These are phyloP conservation scores for Fusarium chlamydosporum DNA, from an alignment of 2,329 filamentous ascomycete species.

Conservation along the genomic window DNA sequence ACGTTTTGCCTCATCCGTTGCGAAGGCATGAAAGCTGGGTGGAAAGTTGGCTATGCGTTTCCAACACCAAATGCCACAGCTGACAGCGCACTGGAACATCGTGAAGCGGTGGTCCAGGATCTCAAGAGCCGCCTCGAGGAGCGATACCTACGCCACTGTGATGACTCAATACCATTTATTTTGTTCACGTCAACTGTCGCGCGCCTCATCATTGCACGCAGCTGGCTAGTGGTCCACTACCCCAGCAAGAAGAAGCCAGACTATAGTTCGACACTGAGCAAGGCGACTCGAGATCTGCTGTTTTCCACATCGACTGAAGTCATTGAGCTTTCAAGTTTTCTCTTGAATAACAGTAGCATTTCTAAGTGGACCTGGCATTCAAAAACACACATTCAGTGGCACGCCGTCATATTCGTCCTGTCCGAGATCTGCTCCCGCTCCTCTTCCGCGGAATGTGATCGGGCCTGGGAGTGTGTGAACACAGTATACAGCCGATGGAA, in stretches of 20 bases:
- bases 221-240: not conserved
- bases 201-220: not conserved
- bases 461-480: no score
- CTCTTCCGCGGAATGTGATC: no score
- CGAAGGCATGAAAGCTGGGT: not conserved
- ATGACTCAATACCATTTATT: not conserved
- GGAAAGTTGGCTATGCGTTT: slow-evolving; percentile 5
- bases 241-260: not conserved
- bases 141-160: not conserved
- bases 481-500: no score
- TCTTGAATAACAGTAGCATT: not conserved
- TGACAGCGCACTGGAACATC: not conserved
- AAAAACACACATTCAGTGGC: slow-evolving; percentile 6
- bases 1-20: not conserved
- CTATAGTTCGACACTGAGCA: not conserved
- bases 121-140: not conserved
- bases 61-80: not conserved
- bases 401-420: not conserved
- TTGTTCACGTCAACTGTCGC: not conserved
- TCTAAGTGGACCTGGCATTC: slow-evolving; percentile 16
- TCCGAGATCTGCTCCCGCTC: not conserved
- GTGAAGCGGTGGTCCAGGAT: not conserved
- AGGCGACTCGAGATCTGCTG: not conserved
- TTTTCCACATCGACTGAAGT: not conserved
- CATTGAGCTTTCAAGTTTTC: not conserved